Conservation (phyloP, 331 rosid species). For the Stylosanthes scabra region DNA sequence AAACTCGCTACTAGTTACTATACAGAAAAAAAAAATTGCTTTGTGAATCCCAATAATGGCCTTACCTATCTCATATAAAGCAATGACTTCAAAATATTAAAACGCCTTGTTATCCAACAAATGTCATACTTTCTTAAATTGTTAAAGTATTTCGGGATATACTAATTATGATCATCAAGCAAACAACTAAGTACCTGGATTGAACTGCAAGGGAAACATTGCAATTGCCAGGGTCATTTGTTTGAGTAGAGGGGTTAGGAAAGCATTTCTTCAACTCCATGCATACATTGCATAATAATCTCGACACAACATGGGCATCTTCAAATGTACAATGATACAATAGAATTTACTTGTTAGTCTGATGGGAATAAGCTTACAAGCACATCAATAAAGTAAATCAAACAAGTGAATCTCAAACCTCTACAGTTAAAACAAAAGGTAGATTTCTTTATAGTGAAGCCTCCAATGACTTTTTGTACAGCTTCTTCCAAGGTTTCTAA, state of each 20-base stretch:
- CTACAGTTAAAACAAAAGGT: conserved; percentile 63
- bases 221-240: conserved; percentile 25
- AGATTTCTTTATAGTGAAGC: conserved; percentile 53
- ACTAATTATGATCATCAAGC: neutral
- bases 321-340: conserved; percentile 43
- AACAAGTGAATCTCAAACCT: conserved; percentile 54
- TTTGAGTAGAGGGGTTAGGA: conserved; percentile 36
- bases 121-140: neutral
- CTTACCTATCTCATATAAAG: neutral
- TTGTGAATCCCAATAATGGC: too few relatives aligned
- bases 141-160: neutral
- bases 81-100: conserved; percentile 4
- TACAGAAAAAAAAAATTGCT: too few relatives aligned
- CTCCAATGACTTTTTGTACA: conserved; percentile 50
- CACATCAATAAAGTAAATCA: neutral
- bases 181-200: conserved; percentile 30
- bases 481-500: conserved; percentile 56
- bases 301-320: conserved; percentile 43
- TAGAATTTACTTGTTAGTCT: neutral
- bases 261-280: conserved; percentile 32
- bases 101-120: neutral
- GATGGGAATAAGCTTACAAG: neutral
- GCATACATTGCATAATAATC: conserved; percentile 66
- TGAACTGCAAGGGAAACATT: conserved; percentile 35
- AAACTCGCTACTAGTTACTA: too few relatives aligned